Percentiles rank a stretch among this genome's conserved stretches.
Evolutionary conservation across 129 eudicot genomes (phyloP).

Genomic region (Artemisia tridentata): DNA sequence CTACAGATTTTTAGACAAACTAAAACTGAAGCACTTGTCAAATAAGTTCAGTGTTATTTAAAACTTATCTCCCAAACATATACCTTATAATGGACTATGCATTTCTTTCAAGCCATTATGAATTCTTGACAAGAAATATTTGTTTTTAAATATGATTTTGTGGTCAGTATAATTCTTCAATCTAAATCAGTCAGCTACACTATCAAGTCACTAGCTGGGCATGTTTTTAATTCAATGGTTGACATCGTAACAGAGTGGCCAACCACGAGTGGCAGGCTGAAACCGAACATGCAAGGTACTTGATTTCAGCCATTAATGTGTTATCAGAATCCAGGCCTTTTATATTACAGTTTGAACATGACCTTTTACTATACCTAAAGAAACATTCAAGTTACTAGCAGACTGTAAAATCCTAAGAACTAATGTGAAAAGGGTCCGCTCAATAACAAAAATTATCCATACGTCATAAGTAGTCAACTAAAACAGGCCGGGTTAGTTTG

Average conservation of each 20-base stretch:
- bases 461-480: conserved; percentile 19
- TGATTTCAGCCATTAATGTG: conserved; percentile 35
- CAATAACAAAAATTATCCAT: background rate
- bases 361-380: background rate
- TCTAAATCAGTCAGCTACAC: conserved; percentile 31
- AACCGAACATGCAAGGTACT: conserved; percentile 35
- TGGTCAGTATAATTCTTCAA: conserved; percentile 23
- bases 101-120: conserved; percentile 18
- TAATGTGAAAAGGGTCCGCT: background rate
- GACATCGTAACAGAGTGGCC: conserved; percentile 35
- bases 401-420: background rate
- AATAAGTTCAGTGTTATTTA: background rate
- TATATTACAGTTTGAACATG: conserved; percentile 1
- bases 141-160: conserved; percentile 20
- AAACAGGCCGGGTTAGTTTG: conserved; percentile 21
- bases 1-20: background rate
- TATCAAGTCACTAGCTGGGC: conserved; percentile 27
- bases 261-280: conserved; percentile 36
- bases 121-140: background rate
- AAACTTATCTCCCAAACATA: conserved; percentile 17
- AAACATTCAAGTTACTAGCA: background rate
- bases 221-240: conserved; percentile 34
- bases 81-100: conserved; percentile 13
- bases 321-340: conserved; percentile 22
- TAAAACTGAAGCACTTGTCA: background rate